Evolutionary conservation across 2,329 filamentous ascomycete genomes (phyloP), one percentile per base, ranked within the genome.

Genomic region (Phialemonium atrogriseum): DNA sequence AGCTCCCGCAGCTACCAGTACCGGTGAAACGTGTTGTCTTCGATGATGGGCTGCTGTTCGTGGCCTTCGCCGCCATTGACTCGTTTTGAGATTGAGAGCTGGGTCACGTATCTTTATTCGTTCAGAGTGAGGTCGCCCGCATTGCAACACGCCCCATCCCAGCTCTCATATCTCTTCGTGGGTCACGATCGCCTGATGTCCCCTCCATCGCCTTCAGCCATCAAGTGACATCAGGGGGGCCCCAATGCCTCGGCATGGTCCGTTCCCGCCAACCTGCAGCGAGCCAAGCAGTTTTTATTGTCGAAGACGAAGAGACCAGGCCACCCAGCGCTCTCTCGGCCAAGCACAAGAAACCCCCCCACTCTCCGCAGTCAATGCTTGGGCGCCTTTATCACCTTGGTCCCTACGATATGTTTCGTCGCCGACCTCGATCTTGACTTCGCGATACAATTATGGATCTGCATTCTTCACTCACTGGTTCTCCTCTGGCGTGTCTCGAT

Each of bases 1-100:
- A 58, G 57, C 52, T 62, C 59, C 4, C 35, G 27, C 45, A 47
- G 34, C 46, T n/a, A 41, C 33, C 55, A 54, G 30, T 61, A 64
- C 44, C 59, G 66, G 48, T 75, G 68, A 74, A 72, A 44, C 22
- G 56, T 70, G 12, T 38, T 64, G 63, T 71, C 68, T 70, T 68
- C 59, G 62, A 54, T 56, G 52, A 58, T 57, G 50, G 62, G 61
- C 43, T 63, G 54, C 50, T 57, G 49, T 44, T 50, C 55, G 38
- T 59, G 59, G 57, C 56, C 51, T 47, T 52, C 45, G 39, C 55
- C 58, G 18, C 55, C 57, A 28, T 48, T 72, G 44, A 46, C 49
- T 39, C 46, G 39, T 36, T 72, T 70, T 44, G 51, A 57, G 34
- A 57, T 69, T 36, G 40, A 54, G 38, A 51, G 55, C 32, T 72